These are phyloP conservation scores for Mallotus japonicus DNA, from an alignment of 441 rosid genomes.

Conservation along the genomic window DNA sequence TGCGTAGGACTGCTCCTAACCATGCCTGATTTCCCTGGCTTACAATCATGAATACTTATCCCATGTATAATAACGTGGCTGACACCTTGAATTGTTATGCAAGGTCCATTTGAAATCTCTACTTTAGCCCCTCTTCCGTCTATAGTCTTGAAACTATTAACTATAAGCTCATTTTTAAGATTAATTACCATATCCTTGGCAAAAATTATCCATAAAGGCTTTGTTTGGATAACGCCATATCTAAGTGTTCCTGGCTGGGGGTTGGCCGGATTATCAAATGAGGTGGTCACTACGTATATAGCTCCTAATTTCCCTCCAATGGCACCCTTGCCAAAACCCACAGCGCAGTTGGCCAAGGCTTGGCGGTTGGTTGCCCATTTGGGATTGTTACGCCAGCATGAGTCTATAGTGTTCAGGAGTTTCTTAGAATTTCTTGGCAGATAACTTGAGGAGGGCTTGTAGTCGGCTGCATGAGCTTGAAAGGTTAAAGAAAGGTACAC, in stretches of 20 bases:
- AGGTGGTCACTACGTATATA: conserved; percentile 63
- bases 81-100: conserved; percentile 70
- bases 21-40: conserved; percentile 60
- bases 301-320: conserved; percentile 73
- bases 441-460: conserved; percentile 26
- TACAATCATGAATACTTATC: conserved; percentile 75
- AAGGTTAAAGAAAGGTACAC: conserved; percentile 15
- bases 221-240: conserved; percentile 69
- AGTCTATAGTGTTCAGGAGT: conserved; percentile 60
- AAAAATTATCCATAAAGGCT: conserved; percentile 79
- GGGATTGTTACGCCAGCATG: conserved; percentile 70
- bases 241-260: conserved; percentile 80
- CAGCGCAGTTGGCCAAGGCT: conserved; percentile 66
- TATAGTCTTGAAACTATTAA: conserved; percentile 76
- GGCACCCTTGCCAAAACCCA: conserved; percentile 74
- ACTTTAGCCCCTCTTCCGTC: conserved; percentile 78
- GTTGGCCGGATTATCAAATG: conserved; percentile 61
- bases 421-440: conserved; percentile 18
- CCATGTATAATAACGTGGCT: conserved; percentile 80
- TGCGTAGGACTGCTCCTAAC: conserved; percentile 73
- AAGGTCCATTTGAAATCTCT: conserved; percentile 72
- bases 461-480: conserved; percentile 18
- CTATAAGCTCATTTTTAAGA: conserved; percentile 61
- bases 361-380: conserved; percentile 72
- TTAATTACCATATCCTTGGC: conserved; percentile 70